Base-by-base conservation (phyloP, 1,139 yeast species). In the Debaryomycetaceae sp. region DNA sequence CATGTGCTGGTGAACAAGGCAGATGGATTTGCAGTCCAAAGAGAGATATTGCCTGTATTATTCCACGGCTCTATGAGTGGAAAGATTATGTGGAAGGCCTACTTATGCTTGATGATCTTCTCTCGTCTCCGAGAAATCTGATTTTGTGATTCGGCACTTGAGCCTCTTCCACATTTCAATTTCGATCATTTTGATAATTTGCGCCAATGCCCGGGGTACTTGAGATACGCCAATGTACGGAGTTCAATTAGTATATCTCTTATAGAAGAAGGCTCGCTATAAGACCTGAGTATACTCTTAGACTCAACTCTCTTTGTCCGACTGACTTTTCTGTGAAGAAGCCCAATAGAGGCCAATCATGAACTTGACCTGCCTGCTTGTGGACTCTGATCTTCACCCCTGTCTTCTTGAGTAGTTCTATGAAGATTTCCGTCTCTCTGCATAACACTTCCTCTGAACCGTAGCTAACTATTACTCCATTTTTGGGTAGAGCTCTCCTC, bases 271-370 rank as follows among this genome's bases (percentile, higher is more conserved):
- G 31, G 4, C 31, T 11, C 4, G 31, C 31, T 8, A 27, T 43
- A 17, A 63, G 54, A 0, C 65, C 65, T 2, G 70, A 58, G 41
- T 58, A 50, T 4, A 55, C 42, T 42, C 65, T 65, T 24, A 66
- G 52, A 40, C 64, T 58, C 38, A 59, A 67, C 41, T 67, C 72
- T 41, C 67, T 58, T 41, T 66, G 69, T 38, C 65, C 70, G 39
- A 66, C 64, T 3, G 55, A 50, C 36, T 59, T 55, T 44, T 68
- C 73, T 1, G 69, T 56, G 20, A 57, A 49, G 45, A 66, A 67
- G 2, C 58, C 55, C 9, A 65, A 38, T 23, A 67, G 47, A 9
- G 66, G 67, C 70, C 70, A 66, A 36, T 64, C 58, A 44, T 67
- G 72, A 3, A 62, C 52, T 31, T 53, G 56, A 43, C 58, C 52